A percentile compares a stretch with the other conserved stretches of the same genome.
Conservation (phyloP, 2,329 filamentous ascomycete species). For the Aspergillus melleus region DNA sequence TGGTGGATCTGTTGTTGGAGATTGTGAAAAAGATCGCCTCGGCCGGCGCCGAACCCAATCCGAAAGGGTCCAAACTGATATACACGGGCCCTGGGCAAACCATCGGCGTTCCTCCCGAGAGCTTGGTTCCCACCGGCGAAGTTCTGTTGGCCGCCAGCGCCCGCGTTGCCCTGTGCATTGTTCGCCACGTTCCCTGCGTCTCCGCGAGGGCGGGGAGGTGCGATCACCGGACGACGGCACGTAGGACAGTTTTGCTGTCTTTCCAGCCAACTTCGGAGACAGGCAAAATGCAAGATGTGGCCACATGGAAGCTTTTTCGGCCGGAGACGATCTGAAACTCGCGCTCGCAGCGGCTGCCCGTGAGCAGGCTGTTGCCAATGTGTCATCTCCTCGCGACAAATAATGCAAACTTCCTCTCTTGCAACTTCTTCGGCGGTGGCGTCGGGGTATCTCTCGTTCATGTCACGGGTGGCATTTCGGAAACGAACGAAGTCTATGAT, state of each 20-base stretch:
- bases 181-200: slow-evolving; percentile 31
- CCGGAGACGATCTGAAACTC: slow-evolving; percentile 74
- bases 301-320: slow-evolving; percentile 97
- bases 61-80: slow-evolving; percentile 74
- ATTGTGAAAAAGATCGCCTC: slow-evolving; percentile 63
- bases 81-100: slow-evolving; percentile 56
- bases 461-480: slow-evolving; percentile 85
- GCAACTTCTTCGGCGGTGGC: slow-evolving; percentile 82
- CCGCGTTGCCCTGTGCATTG: slow-evolving; percentile 27
- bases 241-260: slow-evolving; percentile 96
- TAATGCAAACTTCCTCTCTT: slow-evolving; percentile 92
- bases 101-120: slow-evolving; percentile 38
- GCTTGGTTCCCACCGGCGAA: slow-evolving; percentile 37
- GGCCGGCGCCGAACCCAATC: slow-evolving; percentile 66
- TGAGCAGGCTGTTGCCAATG: slow-evolving; percentile 64
- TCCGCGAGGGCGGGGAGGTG: slow-evolving; percentile 36
- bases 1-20: slow-evolving; percentile 62
- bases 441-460: slow-evolving; percentile 88
- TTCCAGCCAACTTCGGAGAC: slow-evolving; percentile 95
- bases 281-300: slow-evolving; percentile 91
- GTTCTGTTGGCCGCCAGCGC: slow-evolving; percentile 29
- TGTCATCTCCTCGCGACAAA: slow-evolving; percentile 94
- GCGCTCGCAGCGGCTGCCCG: slow-evolving; percentile 27
- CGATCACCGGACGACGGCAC: slow-evolving; percentile 78
- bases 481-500: slow-evolving; percentile 88